Base-by-base conservation (phyloP, 2,329 filamentous ascomycete genomes). In the Penicillium hordei region DNA sequence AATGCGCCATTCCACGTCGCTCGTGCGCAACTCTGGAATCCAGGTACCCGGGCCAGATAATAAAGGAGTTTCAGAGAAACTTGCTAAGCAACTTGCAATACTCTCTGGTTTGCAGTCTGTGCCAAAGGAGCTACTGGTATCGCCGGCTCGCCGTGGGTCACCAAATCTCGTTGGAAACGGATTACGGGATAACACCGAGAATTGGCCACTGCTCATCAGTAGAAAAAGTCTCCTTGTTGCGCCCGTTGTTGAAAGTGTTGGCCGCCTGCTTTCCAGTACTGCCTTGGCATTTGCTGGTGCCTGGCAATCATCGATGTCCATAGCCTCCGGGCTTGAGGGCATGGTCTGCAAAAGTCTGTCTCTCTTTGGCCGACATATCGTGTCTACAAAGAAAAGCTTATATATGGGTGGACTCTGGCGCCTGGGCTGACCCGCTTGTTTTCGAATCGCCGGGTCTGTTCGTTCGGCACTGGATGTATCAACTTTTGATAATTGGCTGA, bases 311-410 rank as follows among this genome's bases (percentile, higher is more conserved):
- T 46, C 55, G 6, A 3, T 48, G 17, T 46, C 57, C 12, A 23
- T 58, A 38, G 27, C 42, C 17, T 45, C 31, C n/a, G 49, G 25
- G 36, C n/a, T 48, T 15, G 58, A 65, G 23, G 23, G 34, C 7
- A 13, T 53, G 23, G 29, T 58, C 4, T 48, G 42, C 29, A 60
- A 52, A 10, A 39, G 39, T 27, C 48, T 65, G 12, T 65, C 62
- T 31, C 36, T 54, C 5, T 25, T 52, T 38, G 60, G 58, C 17
- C 40, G 53, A 33, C 43, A 58, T 0, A 10, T 64, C 5, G 59
- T 54, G 58, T 60, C 58, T 48, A 58, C 56, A 13, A 60, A 43
- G 40, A 61, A 57, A 15, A 33, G 51, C 8, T 45, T 56, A 7
- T 34, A 55, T 34, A 27, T 54, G 9, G 54, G 43, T 3, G 42